A percentile compares a stretch with the other conserved stretches of the same genome.
phyloP scores from a whole-genome alignment of 768 basidiomycete genomes.

The Trichaptum fuscoviolaceum region DNA sequence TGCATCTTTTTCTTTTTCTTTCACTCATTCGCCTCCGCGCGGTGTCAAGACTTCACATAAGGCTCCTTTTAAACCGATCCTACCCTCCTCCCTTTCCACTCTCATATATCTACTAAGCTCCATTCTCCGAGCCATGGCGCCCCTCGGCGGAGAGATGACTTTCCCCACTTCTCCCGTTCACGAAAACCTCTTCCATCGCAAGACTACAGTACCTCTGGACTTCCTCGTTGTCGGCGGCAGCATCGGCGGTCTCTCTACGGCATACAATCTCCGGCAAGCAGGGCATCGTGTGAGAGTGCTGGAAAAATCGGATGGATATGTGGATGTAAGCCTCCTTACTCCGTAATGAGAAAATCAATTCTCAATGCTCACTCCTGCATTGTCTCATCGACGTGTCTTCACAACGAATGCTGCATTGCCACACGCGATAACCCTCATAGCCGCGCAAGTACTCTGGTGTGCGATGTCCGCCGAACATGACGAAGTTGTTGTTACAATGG shows the following conservation, averaged over 20 bases:
- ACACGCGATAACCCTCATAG: background rate
- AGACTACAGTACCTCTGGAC: conserved; percentile 16
- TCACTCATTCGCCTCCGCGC: background rate
- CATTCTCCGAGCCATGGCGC: background rate
- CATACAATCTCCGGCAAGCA: conserved; percentile 27
- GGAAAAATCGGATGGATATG: conserved; percentile 23
- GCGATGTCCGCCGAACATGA: conserved; percentile 28
- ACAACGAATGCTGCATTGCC: background rate
- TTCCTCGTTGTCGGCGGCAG: conserved; percentile 31
- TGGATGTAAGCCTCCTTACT: conserved; percentile 13
- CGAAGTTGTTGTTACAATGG: conserved; percentile 45
- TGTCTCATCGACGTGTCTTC: background rate
- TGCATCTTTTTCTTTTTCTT: background rate
- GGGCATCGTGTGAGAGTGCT: conserved; percentile 33
- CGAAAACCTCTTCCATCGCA: background rate
- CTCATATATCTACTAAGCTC: background rate
- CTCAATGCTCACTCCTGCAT: background rate
- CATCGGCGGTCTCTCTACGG: conserved; percentile 30
- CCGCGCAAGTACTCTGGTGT: background rate
- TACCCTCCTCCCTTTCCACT: background rate
- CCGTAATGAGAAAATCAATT: background rate
- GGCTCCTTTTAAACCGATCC: background rate
- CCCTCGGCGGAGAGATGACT: background rate
- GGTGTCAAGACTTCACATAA: background rate
- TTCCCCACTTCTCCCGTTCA: background rate